phyloP scores from a whole-genome alignment of 306 rosid genomes.

The Acacia melanoxylon region DNA sequence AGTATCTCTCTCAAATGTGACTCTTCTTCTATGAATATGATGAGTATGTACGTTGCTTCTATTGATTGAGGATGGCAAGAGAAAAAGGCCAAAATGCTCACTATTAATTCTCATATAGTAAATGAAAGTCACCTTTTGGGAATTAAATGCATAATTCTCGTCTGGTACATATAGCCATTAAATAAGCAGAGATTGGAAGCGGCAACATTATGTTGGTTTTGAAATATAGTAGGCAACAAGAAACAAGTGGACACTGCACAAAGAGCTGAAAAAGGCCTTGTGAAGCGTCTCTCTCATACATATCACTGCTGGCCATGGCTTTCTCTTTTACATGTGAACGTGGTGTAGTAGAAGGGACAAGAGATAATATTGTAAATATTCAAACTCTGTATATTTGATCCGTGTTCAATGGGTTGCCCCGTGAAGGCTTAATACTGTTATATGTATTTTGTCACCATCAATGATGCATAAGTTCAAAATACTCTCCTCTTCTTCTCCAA shows the following conservation, averaged over 20 bases:
- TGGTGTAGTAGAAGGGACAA: constrained; percentile 1
- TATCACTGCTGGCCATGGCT: neutral
- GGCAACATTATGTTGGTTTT: neutral
- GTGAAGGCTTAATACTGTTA: neutral
- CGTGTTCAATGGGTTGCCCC: constrained; percentile 13
- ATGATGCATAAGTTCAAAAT: neutral
- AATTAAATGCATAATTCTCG: neutral
- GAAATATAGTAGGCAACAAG: neutral
- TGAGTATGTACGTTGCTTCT: too few species aligned
- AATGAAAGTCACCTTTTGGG: neutral
- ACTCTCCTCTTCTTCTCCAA: neutral
- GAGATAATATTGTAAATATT: neutral
- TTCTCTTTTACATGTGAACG: constrained; percentile 14
- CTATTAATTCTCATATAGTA: neutral
- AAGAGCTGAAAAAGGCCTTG: neutral
- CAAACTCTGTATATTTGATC: neutral
- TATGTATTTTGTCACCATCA: neutral
- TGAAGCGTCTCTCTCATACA: constrained; percentile 22
- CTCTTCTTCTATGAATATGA: too few species aligned
- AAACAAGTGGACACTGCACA: constrained; percentile 1
- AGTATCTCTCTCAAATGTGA: too few species aligned
- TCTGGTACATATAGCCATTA: neutral
- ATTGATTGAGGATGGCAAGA: neutral
- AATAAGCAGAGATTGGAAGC: neutral
- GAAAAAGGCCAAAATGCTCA: neutral